Base-by-base conservation (phyloP, 108 stramenopile species). In the Skeletonema menzelii region DNA sequence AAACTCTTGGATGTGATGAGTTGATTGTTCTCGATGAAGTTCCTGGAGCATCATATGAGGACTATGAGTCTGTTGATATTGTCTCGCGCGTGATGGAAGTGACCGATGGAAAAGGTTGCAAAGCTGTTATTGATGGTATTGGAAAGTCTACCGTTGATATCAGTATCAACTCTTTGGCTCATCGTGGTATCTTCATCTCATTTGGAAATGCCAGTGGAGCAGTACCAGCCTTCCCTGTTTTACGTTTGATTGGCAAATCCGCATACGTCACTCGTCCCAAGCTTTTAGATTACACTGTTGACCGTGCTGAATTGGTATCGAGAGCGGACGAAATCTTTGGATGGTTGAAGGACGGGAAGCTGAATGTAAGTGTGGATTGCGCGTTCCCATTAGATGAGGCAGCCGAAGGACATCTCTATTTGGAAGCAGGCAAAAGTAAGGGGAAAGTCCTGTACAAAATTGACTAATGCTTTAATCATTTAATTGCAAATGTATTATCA, bases 181-280 rank as follows among this genome's bases (percentile, higher is more conserved):
- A 69, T 28, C 78, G 88, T 35, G 88, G 88, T 14, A 89, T 85
- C 57, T 80, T 83, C 65, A 70, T 89, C 27, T 75, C 82, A 28
- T 89, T 87, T 69, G 88, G 88, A 32, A 89, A 89, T 61, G 86
- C 88, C 7, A 79, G 77, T 49, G 88, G 88, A 24, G 75, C 88
- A 26, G 84, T 85, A 17, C 86, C 86, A 7, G 80, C 86, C 26
- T 83, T 87, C 65, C 81, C 84, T 19, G 82, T 87, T 15, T 69
- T 89, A 17, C 70, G 78, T 26, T 71, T 85, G 73, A 85, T 79
- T 28, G 72, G 60, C 2, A 83, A 86, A 57, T 85, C 83, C 7
- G 73, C 73, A 30, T 87, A 75, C 72, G 73, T 86, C 3, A 87
- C 86, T 26, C 79, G 88, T 20, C 88, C 88, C 17, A 89, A 86